Conservation (phyloP, 345 rosid species). For the Cardamine chenopodiifolia region DNA sequence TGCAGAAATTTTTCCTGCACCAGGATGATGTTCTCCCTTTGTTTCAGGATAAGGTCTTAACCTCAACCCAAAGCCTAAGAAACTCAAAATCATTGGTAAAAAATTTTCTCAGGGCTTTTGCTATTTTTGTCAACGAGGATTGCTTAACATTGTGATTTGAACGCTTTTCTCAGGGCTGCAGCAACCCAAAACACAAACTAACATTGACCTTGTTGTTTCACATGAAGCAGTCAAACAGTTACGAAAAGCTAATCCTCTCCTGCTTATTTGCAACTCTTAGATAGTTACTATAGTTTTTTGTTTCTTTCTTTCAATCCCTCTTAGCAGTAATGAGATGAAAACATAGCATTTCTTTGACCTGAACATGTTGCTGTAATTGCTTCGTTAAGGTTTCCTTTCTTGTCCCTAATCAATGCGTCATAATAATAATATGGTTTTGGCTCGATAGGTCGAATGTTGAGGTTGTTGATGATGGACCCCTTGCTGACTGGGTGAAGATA, state of each 20-base stretch:
- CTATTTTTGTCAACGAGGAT: conserved; percentile 13
- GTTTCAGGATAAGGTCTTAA: conserved; percentile 56
- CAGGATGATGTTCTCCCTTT: conserved; percentile 23
- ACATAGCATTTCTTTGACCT: background rate
- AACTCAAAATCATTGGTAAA: conserved; percentile 73
- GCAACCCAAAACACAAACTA: conserved; percentile 50
- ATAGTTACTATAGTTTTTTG: background rate
- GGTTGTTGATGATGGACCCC: conserved; percentile 70
- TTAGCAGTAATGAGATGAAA: conserved; percentile 2
- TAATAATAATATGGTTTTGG: conserved; percentile 13
- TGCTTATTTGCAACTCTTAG: conserved; percentile 13
- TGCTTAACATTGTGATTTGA: conserved; percentile 31
- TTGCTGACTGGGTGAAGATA: conserved; percentile 96
- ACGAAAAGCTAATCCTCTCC: conserved; percentile 41
- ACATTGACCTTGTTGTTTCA: conserved; percentile 46
- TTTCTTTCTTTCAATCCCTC: background rate
- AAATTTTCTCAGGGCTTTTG: background rate
- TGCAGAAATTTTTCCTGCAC: background rate
- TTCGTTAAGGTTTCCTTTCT: conserved; percentile 17
- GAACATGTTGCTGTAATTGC: conserved; percentile 1
- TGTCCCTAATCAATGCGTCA: background rate
- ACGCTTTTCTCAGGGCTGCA: conserved; percentile 54
- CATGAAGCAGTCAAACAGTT: conserved; percentile 64
- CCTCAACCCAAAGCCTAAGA: conserved; percentile 62
- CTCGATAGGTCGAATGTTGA: conserved; percentile 52